Conservation (phyloP, 257 asterid genomes). For the Eustoma russellianum region DNA sequence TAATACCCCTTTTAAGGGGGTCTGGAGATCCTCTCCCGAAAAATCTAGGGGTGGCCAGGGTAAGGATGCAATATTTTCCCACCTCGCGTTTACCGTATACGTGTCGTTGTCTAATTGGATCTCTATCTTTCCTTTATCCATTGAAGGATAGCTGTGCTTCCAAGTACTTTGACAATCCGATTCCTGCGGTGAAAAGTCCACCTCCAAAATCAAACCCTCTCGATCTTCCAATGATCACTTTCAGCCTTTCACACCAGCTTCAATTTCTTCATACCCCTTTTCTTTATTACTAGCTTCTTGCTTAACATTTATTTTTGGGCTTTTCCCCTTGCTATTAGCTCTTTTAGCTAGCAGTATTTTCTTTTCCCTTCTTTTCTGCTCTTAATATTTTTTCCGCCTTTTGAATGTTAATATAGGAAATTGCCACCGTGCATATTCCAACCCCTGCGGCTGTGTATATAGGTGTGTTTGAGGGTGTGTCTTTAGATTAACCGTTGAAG, state of each 20-base stretch:
- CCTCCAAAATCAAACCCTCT: neutral
- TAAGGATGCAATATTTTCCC: neutral
- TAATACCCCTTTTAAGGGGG: too few species aligned
- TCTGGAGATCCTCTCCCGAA: too few species aligned
- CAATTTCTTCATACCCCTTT: slow-evolving; percentile 2
- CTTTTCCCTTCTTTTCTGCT: neutral
- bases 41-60: neutral
- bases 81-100: neutral
- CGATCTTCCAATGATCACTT: slow-evolving; percentile 10
- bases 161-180: neutral
- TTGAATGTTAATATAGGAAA: neutral
- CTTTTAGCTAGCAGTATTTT: neutral
- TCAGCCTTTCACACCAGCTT: slow-evolving; percentile 31
- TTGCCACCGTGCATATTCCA: neutral
- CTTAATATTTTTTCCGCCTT: neutral
- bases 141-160: slow-evolving; percentile 1
- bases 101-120: neutral
- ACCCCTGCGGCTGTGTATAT: neutral
- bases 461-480: neutral
- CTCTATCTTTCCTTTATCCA: neutral
- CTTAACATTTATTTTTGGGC: neutral
- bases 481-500: neutral
- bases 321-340: neutral
- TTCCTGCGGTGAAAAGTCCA: too few species aligned
- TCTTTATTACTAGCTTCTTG: neutral